Evolutionary conservation across 2,329 filamentous ascomycete species (phyloP), one percentile per base, ranked within the genome.

Genomic region (Gremmenia infestans): DNA sequence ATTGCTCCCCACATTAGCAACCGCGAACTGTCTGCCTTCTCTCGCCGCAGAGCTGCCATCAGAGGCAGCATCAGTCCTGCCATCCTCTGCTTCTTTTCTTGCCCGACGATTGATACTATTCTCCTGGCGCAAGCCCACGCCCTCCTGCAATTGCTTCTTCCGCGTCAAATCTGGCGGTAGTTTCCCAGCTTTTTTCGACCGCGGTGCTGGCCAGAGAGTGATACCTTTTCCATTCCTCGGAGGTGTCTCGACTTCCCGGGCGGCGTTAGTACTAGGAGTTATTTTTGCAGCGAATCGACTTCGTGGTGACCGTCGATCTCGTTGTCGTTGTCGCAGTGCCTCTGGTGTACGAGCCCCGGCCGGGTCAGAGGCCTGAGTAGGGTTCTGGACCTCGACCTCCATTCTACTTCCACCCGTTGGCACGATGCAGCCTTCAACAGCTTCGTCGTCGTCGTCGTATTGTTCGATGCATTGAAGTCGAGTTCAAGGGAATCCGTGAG

Each of bases 1-100:
- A 72, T 91, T 91, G 69, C 91, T 89, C 23, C 88, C 88, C 57
- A 93, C 88, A 71, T 91, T 92, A 50, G 86, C 84, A 53, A 93
- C 89, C 2, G 87, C 85, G 69, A 93, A 92, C 66, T 69, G 68
- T 42, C 68, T 60, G 15, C 68, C 68, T 63, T 69, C 69, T 56
- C 67, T 60, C 36, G 81, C 80, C 53, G 77, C 81, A 48, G 83
- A 81, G 55, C 78, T 73, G 56, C 80, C 80, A 66, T 89, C 86
- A 11, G 81, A 77, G n/a, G 77, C 73, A 55, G 83, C 74, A 53
- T 83, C 81, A 64, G 74, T 76, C 67, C 77, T 82, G 55, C 80
- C 78, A 11, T 76, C 66, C 53, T 86, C 84, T 52, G 56, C 60
- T 25, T 67, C 65, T 53, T 60, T 59, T 48, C 56, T 63, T 5